phyloP scores from a whole-genome alignment of 106 monocot species.

The Gastrodia elata region DNA sequence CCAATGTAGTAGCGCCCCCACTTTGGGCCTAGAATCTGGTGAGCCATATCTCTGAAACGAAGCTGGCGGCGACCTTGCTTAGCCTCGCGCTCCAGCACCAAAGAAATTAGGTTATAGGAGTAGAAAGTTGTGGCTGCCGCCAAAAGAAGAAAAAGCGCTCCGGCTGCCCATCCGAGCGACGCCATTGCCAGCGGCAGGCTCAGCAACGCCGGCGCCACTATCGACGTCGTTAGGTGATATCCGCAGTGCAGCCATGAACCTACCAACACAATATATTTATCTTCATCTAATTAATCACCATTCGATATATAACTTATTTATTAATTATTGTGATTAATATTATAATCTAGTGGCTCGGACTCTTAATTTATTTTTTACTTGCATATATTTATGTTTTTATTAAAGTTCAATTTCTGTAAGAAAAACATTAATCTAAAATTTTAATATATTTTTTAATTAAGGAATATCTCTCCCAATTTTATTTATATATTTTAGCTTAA shows the following conservation, averaged over 20 bases:
- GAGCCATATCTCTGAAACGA: conserved; percentile 82
- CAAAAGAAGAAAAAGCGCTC: conserved; percentile 34
- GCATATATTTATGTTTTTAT: too few relatives aligned
- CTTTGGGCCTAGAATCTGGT: conserved; percentile 42
- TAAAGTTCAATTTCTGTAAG: too few relatives aligned
- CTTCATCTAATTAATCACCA: too few relatives aligned
- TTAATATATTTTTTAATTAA: too few relatives aligned
- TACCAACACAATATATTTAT: too few relatives aligned
- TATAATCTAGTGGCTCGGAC: too few relatives aligned
- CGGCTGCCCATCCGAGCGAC: conserved; percentile 62
- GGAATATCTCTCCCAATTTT: too few relatives aligned
- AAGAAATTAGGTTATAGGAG: conserved; percentile 85
- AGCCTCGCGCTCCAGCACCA: conserved; percentile 76
- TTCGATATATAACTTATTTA: too few relatives aligned
- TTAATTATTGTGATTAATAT: too few relatives aligned
- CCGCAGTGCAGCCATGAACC: conserved; percentile 91
- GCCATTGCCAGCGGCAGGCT: conserved; percentile 76
- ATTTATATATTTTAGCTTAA: too few relatives aligned
- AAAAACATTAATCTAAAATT: too few relatives aligned
- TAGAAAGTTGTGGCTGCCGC: conserved; percentile 74
- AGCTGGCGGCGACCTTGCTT: conserved; percentile 55
- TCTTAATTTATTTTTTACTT: too few relatives aligned
- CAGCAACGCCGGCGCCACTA: conserved; percentile 75
- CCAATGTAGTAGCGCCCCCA: conserved; percentile 60
- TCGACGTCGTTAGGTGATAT: conserved; percentile 87